Conservation (phyloP, 306 rosid species). For the Cucurbita ficifolia region DNA sequence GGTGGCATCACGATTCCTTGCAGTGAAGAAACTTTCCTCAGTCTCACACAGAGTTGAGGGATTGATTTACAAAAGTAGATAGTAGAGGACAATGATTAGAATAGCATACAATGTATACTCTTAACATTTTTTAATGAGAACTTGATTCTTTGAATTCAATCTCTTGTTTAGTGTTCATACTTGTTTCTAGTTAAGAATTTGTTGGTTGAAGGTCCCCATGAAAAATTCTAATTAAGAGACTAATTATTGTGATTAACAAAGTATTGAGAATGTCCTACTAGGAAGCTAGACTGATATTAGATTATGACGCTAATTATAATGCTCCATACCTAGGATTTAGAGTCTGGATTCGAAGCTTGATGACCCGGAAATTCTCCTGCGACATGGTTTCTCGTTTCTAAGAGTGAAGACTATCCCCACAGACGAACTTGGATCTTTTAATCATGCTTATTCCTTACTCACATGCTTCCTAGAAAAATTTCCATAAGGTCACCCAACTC, state of each 20-base stretch:
- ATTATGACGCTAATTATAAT: background rate
- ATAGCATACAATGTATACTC: background rate
- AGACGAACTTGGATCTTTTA: too few species aligned
- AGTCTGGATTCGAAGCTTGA: too few species aligned
- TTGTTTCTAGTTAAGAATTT: background rate
- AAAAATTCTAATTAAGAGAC: background rate
- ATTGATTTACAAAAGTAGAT: background rate
- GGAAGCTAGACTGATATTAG: background rate
- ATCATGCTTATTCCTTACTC: too few species aligned
- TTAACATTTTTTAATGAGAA: background rate
- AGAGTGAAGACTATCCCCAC: too few species aligned
- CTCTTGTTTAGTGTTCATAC: background rate
- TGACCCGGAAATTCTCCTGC: too few species aligned
- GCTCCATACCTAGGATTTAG: too few species aligned
- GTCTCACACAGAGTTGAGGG: background rate
- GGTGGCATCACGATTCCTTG: conserved; percentile 20
- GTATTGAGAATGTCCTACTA: background rate
- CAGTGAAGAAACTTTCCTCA: background rate
- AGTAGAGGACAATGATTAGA: background rate
- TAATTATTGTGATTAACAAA: background rate
- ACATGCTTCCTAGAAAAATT: too few species aligned
- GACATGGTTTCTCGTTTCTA: too few species aligned
- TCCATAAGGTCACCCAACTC: too few species aligned
- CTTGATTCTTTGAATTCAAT: background rate
- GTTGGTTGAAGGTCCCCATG: background rate